Evolutionary conservation across 129 eudicot species (phyloP).

Genomic region (Oenanthe sinensis): DNA sequence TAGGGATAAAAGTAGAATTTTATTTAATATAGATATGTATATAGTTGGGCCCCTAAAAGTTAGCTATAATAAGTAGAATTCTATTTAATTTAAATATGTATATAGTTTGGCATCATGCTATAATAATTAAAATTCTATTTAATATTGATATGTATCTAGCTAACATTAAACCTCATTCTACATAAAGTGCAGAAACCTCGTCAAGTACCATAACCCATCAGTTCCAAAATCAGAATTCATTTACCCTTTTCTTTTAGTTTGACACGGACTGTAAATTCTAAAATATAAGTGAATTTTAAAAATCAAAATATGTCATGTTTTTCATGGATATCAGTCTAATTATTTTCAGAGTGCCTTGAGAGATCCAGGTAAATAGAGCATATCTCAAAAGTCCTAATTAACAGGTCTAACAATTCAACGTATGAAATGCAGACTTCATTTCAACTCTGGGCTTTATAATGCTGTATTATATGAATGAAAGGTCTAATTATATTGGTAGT

Average conservation of each 20-base stretch:
- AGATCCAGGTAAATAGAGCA: not conserved
- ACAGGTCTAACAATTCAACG: not conserved
- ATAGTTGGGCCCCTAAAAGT: too few species aligned
- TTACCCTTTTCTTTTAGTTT: not conserved
- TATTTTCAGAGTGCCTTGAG: not conserved
- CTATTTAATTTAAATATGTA: too few species aligned
- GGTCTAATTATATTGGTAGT: not conserved
- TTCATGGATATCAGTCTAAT: not conserved
- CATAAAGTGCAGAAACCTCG: not conserved
- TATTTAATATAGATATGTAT: too few species aligned
- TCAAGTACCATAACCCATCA: not conserved
- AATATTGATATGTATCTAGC: too few species aligned
- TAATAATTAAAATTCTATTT: too few species aligned
- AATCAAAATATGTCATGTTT: not conserved
- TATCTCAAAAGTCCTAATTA: not conserved
- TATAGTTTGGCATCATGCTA: too few species aligned
- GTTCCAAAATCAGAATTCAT: not conserved
- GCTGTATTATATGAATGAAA: not conserved
- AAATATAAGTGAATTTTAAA: not conserved
- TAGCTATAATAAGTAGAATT: too few species aligned
- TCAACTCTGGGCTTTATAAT: not conserved
- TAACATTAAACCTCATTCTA: not conserved
- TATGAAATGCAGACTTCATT: not conserved
- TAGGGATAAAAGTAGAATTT: too few species aligned
- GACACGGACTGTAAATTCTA: not conserved